Base-by-base conservation (phyloP, 192 early-diverging fungal species). In the Phlyctochytrium arcticum region DNA sequence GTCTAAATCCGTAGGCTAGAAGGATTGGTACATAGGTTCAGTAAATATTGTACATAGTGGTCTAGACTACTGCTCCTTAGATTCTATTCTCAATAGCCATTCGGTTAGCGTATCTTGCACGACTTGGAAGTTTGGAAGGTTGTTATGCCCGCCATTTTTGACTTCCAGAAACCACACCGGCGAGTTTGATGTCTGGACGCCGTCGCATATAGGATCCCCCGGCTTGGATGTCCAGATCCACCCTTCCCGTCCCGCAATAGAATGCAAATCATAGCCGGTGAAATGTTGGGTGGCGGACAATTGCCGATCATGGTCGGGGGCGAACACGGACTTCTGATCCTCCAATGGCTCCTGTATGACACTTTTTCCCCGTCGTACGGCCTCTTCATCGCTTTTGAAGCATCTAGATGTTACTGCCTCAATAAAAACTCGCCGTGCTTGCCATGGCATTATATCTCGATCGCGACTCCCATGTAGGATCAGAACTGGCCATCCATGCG, bases 391-490 rank as follows among this genome's bases (percentile, higher is more conserved):
- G n/a, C n/a, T n/a, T 24, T 47, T 62, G 15, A 12, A 30, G 29
- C 59, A 36, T 21, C 73, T 39, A 2, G 48, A 62, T 3, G 29
- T n/a, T 9, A 55, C 49, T 3, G 63, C 57, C 6, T 60, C 46
- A 6, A 65, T 10, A 33, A 77, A 77, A 5, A 70, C 30, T 6
- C 57, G 31, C 21, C 62, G 37, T 10, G 65, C 57, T 21, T 78
- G 65, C 65, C 60, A 68, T 5, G 61, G 59, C n/a, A 51, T 49
- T 26, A 83, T 80, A 33, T 83, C 81, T 51, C 44, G 64, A 62
- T 83, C 81, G 3, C 46, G 10, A 2, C 23, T 19, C 12, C 81
- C 81, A 48, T 80, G 78, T 7, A 83, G 56, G 10, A 80, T 24
- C 5, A 83, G 63, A 24, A 83, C 56, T 9, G 78, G 81, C 60